Evolutionary conservation across 352 stramenopile species (phyloP).

Genomic region (Globisporangium carolinianum): DNA sequence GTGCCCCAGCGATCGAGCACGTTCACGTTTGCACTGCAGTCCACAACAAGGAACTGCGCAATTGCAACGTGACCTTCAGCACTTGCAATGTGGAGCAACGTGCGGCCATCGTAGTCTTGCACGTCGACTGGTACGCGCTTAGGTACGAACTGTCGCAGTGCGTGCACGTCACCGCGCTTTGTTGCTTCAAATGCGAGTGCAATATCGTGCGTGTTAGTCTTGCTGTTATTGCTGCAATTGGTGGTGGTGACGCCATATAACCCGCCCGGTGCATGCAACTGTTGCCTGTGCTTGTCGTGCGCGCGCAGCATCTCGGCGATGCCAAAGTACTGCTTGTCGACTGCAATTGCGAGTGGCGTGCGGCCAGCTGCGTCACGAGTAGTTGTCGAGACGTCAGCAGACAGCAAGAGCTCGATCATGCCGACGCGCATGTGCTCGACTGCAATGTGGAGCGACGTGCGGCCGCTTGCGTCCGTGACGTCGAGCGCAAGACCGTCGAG

Average conservation of each 20-base stretch:
- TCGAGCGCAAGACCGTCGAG: conserved; percentile 60
- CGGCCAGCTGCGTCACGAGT: conserved; percentile 47
- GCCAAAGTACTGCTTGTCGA: conserved; percentile 43
- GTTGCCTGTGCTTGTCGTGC: conserved; percentile 43
- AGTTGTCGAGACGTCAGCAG: conserved; percentile 53
- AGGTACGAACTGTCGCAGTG: conserved; percentile 47
- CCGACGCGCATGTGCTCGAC: conserved; percentile 63
- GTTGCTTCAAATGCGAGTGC: conserved; percentile 49
- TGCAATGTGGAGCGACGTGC: conserved; percentile 71
- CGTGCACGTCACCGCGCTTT: conserved; percentile 42
- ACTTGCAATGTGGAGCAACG: conserved; percentile 65
- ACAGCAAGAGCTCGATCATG: conserved; percentile 72
- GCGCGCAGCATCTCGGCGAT: conserved; percentile 61
- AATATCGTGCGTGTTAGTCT: conserved; percentile 34
- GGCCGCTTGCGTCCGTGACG: conserved; percentile 35
- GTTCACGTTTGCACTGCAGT: conserved; percentile 62
- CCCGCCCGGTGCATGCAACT: conserved; percentile 17
- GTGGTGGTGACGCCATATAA: too few relatives aligned
- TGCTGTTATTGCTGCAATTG: conserved; percentile 3
- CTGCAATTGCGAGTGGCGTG: conserved; percentile 57
- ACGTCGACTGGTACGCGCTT: conserved; percentile 50
- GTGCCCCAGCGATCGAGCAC: conserved; percentile 73
- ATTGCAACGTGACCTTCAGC: conserved; percentile 54
- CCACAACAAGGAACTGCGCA: conserved; percentile 58
- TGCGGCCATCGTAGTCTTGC: conserved; percentile 71